Base-by-base conservation (phyloP, 768 basidiomycete genomes). In the Heimioporus sp. region DNA sequence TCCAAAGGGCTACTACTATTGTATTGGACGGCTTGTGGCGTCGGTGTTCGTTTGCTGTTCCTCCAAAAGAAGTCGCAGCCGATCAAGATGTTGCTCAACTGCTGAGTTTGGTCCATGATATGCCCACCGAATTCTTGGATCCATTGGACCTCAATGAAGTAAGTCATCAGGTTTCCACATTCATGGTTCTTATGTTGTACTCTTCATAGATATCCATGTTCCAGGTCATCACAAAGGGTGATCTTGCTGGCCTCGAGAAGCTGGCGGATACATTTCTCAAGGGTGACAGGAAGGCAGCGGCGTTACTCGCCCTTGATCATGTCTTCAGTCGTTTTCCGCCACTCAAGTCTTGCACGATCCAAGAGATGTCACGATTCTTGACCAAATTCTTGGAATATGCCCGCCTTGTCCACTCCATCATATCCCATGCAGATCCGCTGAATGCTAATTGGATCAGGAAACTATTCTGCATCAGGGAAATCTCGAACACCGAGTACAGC, bases 21-120 rank as follows among this genome's bases (percentile, higher is more conserved):
- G 63, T 80, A 12, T 59, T 79, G 12, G 70, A 74, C 28, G 72
- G 65, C 1, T 61, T 83, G 15, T 84, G 83, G 82, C 59, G 57
- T 8, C 61, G 65, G 12, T 59, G 76, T 15, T 75, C 80, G 0
- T 79, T 81, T 42, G 76, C 73, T 2, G 53, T 66, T 2, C 36
- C 54, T 7, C 49, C 60, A 5, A 51, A 49, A 17, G 48, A 46
- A 10, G 39, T 54, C 17, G 32, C 39, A 7, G 38, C n/a, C 2
- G 39, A 58, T 20, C 39, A 31, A 28, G 32, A 43, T 6, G 43
- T 64, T 7, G 11, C 12, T 12, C 24, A 49, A 17, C 57, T 77
- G 13, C 47, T 76, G 24, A 59, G 53, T 0, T 59, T 69, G 35
- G 63, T 67, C 0, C 44, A 4, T 31, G 34, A 59, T 31, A 34